These are phyloP conservation scores for Elsinoe fawcettii DNA, from an alignment of 2,329 filamentous ascomycete species.

Conservation along the genomic window DNA sequence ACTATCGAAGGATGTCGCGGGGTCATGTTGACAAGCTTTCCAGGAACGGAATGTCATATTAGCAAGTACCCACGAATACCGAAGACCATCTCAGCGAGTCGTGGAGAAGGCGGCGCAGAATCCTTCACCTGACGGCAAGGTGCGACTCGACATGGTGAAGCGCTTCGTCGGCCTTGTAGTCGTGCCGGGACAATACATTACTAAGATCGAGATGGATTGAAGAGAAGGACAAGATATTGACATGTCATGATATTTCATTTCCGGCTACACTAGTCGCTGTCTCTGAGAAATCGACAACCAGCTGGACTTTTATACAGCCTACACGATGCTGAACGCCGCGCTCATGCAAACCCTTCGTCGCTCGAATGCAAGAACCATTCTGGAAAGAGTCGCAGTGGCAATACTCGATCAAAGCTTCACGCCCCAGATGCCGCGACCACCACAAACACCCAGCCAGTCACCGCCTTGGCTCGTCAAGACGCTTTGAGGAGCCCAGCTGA, in stretches of 20 bases:
- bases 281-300: not conserved
- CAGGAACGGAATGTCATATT: conserved; percentile 72
- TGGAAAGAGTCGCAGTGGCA: not conserved
- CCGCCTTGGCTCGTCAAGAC: conserved; percentile 60
- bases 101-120: conserved; percentile 28
- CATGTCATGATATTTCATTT: conserved; percentile 4
- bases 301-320: not conserved
- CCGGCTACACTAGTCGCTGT: not conserved
- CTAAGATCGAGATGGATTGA: conserved; percentile 72
- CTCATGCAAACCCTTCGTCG: conserved; percentile 10
- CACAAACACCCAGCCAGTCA: conserved; percentile 78
- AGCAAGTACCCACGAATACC: conserved; percentile 80
- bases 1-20: conserved; percentile 19
- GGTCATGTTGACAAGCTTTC: not conserved
- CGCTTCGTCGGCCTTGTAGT: conserved; percentile 85
- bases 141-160: conserved; percentile 67
- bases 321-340: conserved; percentile 7
- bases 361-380: not conserved
- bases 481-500: conserved; percentile 73
- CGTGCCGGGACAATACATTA: conserved; percentile 77
- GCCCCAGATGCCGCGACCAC: conserved; percentile 74
- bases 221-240: conserved; percentile 21
- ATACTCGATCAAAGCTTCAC: conserved; percentile 42
- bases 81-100: conserved; percentile 51
- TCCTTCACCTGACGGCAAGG: conserved; percentile 26